Base-by-base conservation (phyloP, 192 early-diverging fungal genomes). In the Podila minutissima region DNA sequence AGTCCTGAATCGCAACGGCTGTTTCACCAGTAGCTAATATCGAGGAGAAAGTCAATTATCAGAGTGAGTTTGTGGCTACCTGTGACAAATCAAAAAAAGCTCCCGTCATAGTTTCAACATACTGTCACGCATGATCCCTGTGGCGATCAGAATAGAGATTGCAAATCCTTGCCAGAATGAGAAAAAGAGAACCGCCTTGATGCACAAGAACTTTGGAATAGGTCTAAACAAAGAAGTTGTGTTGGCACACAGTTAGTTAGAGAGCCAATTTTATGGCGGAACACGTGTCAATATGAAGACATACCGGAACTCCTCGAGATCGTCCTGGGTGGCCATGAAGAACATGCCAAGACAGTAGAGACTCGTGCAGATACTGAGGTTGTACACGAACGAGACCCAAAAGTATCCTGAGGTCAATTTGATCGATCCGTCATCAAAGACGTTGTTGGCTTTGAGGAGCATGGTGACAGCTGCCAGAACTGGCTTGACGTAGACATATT, bases 111-210 rank as follows among this genome's bases (percentile, higher is more conserved):
- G 35, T 37, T 11, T 9, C 9, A 2, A 37, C 35, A 11, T 37
- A 37, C 35, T 37, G 35, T 37, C 35, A 37, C 35, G 35, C 35
- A 37, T n/a, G 53, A 31, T 65, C 48, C 13, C 35, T 37, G 89
- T 75, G 20, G 89, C 87, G 2, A 95, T 92, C 51, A 98, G 69
- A 26, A 98, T 86, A 28, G 97, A 91, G 57, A 98, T 88, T 9
- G 90, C 86, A 49, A 98, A 71, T 38, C 95, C 90, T 83, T 97
- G 96, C 95, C 96, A 98, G 82, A 94, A 98, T 2, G 95, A 95
- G 73, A 98, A 94, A 75, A 97, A 97, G 59, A 98, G 91, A 22
- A 97, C 92, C 8, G 93, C 92, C 85, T 98, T 98, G 72, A 98
- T 90, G 71, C 93, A 95, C 32, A 98, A 83, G 60, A 98, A 98